Conservation (phyloP, 108 stramenopile species). For the Skeletonema menzelii region DNA sequence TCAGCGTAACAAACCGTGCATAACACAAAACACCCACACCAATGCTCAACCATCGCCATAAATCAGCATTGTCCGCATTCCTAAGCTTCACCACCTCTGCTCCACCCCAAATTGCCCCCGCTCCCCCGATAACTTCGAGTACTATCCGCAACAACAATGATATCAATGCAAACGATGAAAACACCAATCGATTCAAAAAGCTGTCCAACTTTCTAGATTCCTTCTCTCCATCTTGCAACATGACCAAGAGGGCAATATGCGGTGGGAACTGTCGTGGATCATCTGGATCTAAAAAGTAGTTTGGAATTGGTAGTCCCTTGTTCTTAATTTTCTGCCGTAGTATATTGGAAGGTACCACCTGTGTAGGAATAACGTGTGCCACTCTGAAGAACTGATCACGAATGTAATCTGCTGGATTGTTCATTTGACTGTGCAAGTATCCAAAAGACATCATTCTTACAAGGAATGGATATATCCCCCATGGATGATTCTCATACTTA, state of each 20-base stretch:
- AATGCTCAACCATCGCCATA: constrained; percentile 35
- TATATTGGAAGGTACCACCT: constrained; percentile 11
- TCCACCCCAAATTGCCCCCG: constrained; percentile 47
- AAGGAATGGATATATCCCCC: constrained; percentile 4
- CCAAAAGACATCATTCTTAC: constrained; percentile 28
- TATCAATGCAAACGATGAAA: constrained; percentile 28
- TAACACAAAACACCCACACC: constrained; percentile 31
- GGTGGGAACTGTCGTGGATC: constrained; percentile 37
- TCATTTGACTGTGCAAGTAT: constrained; percentile 27
- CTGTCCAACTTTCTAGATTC: constrained; percentile 28
- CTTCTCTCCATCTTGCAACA: constrained; percentile 42
- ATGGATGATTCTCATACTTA: background rate
- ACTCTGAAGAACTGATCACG: constrained; percentile 37
- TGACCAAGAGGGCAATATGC: constrained; percentile 36
- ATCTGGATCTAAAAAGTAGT: constrained; percentile 41
- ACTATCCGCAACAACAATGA: constrained; percentile 33
- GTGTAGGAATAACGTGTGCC: constrained; percentile 17
- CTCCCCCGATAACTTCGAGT: constrained; percentile 37
- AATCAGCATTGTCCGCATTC: constrained; percentile 24
- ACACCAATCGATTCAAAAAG: constrained; percentile 25
- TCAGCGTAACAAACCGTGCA: constrained; percentile 29
- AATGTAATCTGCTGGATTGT: constrained; percentile 41
- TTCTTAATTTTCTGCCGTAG: constrained; percentile 38
- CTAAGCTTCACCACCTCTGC: constrained; percentile 20
- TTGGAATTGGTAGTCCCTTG: constrained; percentile 33